Conservation (phyloP, 164 flowering plant species). For the Piper betle region DNA sequence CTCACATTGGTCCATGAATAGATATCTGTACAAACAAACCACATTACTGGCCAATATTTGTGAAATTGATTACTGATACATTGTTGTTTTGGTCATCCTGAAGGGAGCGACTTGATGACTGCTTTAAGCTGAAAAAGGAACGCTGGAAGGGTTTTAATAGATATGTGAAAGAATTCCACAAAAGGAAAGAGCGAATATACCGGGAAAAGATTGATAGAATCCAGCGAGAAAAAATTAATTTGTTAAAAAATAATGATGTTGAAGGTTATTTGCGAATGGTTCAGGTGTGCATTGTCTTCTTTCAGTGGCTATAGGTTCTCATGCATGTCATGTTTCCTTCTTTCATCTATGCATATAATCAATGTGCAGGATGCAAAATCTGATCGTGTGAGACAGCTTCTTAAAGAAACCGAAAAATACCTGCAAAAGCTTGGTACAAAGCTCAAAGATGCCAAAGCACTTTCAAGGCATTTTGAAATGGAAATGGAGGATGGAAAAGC, state of each 20-base stretch:
- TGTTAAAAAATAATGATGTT: constrained; percentile 93
- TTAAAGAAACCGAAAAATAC: constrained; percentile 96
- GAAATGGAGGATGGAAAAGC: constrained; percentile 48
- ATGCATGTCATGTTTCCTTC: not conserved
- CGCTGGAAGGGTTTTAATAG: constrained; percentile 86
- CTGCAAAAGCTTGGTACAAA: constrained; percentile 93
- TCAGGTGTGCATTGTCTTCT: constrained; percentile 38
- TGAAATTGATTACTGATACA: too few species aligned
- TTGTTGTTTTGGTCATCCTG: not conserved
- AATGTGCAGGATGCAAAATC: constrained; percentile 85
- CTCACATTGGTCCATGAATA: too few species aligned
- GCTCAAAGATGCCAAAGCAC: constrained; percentile 64
- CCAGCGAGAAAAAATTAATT: constrained; percentile 95
- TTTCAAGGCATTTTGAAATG: constrained; percentile 45
- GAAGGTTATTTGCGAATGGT: constrained; percentile 99
- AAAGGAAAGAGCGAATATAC: constrained; percentile 83
- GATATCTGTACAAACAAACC: too few species aligned
- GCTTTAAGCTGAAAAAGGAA: constrained; percentile 76
- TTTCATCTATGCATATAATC: not conserved
- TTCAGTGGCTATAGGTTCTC: not conserved
- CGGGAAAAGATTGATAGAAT: constrained; percentile 97
- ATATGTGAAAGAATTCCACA: constrained; percentile 89
- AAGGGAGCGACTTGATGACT: constrained; percentile 65
- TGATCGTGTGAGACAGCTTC: constrained; percentile 89
- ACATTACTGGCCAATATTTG: too few species aligned